Base-by-base conservation (phyloP, 2,329 filamentous ascomycete species). In the Alternaria gansuensis region DNA sequence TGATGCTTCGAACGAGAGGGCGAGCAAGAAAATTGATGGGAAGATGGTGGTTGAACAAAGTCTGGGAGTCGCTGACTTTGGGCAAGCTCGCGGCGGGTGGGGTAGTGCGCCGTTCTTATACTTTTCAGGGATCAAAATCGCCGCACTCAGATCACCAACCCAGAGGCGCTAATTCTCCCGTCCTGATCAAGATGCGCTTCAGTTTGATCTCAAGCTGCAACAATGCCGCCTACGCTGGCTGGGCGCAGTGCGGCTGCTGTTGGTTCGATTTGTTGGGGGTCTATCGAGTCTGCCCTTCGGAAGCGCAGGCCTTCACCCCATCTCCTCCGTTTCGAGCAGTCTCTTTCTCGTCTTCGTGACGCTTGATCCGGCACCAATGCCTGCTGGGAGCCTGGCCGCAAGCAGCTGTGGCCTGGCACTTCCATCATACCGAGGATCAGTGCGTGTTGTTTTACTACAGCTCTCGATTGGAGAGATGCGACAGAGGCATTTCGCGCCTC, bases 1-100 rank as follows among this genome's bases (percentile, higher is more conserved):
- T 66, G 69, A 66, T 68, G 76, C 64, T 72, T 77, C 68, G 55
- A 76, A 73, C 70, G 76, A 79, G 62, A 48, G 71, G 59, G 41
- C 49, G 40, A 54, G 51, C 46, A 61, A 54, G 29, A 21, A 60
- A 68, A 68, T 73, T 56, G 66, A 68, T 67, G 58, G 33, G 55
- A 50, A 46, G 46, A 51, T 21, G 51, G 59, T 55, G 51, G 70
- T 67, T 51, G 65, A 66, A 62, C 63, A 65, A 70, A 69, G 66
- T 70, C 62, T 67, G 63, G 64, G 61, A 69, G 60, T 64, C 59
- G 59, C 60, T 65, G 60, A 63, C 61, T 62, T 63, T 62, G 63
- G 64, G 68, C 63, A 58, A 64, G 59, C 56, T 65, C 55, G 60
- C 66, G 62, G 65, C 69, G 72, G 69, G 68, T 64, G 65, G 61